Evolutionary conservation across 1,139 yeast genomes (phyloP).

Genomic region (Yamadazyma membranifaciens): DNA sequence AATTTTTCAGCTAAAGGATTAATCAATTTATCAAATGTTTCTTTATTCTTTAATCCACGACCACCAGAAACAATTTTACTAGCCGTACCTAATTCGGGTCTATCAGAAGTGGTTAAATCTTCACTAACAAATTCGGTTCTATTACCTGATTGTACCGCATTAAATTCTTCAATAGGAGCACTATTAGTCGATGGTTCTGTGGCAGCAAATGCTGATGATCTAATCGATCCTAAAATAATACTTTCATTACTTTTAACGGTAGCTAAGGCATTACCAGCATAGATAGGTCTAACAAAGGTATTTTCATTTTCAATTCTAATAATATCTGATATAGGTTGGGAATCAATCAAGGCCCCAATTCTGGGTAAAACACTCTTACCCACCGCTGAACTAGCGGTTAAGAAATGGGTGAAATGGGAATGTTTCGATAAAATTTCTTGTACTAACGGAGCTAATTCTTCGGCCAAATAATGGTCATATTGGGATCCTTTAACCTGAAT

Average conservation of each 20-base stretch:
- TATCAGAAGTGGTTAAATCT: slow-evolving; percentile 69
- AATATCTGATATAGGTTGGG: slow-evolving; percentile 86
- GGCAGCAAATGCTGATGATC: slow-evolving; percentile 83
- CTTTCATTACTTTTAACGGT: slow-evolving; percentile 74
- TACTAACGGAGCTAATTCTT: slow-evolving; percentile 60
- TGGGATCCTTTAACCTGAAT: slow-evolving; percentile 48
- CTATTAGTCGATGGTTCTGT: slow-evolving; percentile 36
- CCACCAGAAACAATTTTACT: slow-evolving; percentile 86
- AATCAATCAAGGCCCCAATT: slow-evolving; percentile 78
- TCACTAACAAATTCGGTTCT: slow-evolving; percentile 66
- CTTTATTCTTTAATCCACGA: slow-evolving; percentile 88
- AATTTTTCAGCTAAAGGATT: slow-evolving; percentile 83
- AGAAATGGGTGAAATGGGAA: slow-evolving; percentile 56
- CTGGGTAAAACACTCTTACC: slow-evolving; percentile 90
- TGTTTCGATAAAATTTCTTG: slow-evolving; percentile 42
- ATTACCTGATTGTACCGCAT: slow-evolving; percentile 31
- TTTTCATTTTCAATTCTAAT: slow-evolving; percentile 61
- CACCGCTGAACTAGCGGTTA: slow-evolving; percentile 79
- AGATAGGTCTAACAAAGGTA: slow-evolving; percentile 89
- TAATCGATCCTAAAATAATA: slow-evolving; percentile 66
- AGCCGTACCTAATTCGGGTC: slow-evolving; percentile 92
- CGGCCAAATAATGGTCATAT: slow-evolving; percentile 62
- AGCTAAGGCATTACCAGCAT: slow-evolving; percentile 91
- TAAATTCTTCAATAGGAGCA: slow-evolving; percentile 53
- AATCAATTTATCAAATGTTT: slow-evolving; percentile 72